These are phyloP conservation scores for Colletotrichum chrysophilum DNA, from an alignment of 2,329 filamentous ascomycete genomes.

Conservation along the genomic window DNA sequence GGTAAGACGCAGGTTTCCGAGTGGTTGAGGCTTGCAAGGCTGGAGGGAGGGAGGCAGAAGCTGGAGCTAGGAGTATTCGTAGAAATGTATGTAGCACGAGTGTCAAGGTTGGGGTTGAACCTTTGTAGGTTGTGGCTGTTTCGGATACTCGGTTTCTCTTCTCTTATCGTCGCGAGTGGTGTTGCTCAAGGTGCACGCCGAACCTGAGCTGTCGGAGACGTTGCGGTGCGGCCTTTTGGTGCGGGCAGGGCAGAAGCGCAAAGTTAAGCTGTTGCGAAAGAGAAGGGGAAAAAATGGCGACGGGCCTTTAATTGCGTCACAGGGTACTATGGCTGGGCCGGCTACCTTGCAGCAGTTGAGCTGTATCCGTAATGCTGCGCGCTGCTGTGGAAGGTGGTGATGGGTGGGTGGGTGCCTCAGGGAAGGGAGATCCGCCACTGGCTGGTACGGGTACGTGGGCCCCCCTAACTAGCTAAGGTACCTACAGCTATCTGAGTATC, in stretches of 20 bases:
- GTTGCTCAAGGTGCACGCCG: background rate
- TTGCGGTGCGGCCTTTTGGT: background rate
- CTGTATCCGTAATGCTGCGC: background rate
- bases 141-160: background rate
- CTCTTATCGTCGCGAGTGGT: background rate
- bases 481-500: background rate
- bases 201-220: background rate
- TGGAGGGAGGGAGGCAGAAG: background rate
- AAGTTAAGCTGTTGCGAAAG: background rate
- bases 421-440: constrained; percentile 13
- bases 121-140: background rate
- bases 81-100: background rate
- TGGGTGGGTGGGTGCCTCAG: background rate
- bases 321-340: background rate
- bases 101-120: background rate
- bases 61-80: background rate
- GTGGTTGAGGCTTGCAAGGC: background rate
- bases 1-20: background rate
- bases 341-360: background rate
- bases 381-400: background rate
- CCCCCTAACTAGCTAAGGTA: background rate
- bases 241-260: background rate
- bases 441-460: background rate
- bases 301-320: constrained; percentile 21
- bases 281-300: background rate